Base-by-base conservation (phyloP, 768 basidiomycete genomes). In the Lyophyllum atratum region DNA sequence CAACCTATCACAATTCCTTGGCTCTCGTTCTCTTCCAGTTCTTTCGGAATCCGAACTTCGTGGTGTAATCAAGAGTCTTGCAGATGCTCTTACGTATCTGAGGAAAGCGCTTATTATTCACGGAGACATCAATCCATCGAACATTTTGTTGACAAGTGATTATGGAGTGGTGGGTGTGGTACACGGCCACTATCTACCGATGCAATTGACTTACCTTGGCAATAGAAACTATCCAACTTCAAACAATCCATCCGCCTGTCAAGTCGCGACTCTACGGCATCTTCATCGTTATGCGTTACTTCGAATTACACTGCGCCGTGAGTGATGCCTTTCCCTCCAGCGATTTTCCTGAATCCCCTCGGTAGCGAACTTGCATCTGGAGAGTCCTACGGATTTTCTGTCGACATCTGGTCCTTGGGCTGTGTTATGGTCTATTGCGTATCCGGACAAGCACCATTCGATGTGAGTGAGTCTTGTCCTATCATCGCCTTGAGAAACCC, bases 371-470 rank as follows among this genome's bases (percentile, higher is more conserved):
- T 80, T 1, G 55, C 71, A 6, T 58, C 65, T 0, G 62, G 68
- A n/a, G 44, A 44, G 24, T 62, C 73, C 1, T 72, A 76, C 45
- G 68, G 70, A 34, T 77, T 72, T 55, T 52, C 71, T 7, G 66
- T 72, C 3, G 82, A 83, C 60, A 33, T 80, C 24, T 83, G 80
- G 80, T 81, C 81, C 1, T 52, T 80, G 25, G 82, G 80, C 4
- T 76, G 74, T 61, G 64, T 81, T 4, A 62, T 76, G 21, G 48
- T 76, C 19, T 67, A 69, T 7, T 76, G 76, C 55, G 55, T 79
- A 14, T 64, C 73, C 5, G 78, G 76, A 2, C 58, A 46, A 12
- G 66, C 66, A 17, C 69, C 76, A 6, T 74, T 74, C 47, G 54
- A 74, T 55, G 79, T 76, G 40, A 44, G 66, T 40, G 25, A 24